phyloP scores from a whole-genome alignment of 768 basidiomycete species.

The Mrakia frigida region DNA sequence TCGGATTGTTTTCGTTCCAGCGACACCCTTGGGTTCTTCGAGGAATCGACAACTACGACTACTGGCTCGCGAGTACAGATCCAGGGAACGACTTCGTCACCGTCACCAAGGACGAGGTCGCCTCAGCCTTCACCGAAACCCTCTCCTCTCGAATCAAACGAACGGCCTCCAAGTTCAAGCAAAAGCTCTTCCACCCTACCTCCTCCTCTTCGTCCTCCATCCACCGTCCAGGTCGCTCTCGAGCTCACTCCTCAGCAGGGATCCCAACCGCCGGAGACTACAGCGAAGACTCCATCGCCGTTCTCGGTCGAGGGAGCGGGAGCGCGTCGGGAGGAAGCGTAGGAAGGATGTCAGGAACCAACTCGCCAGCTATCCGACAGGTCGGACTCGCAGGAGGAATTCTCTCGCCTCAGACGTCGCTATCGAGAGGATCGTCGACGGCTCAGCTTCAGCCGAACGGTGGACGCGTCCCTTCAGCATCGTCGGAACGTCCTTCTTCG shows the following conservation, averaged over 20 bases:
- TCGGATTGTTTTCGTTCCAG: slow-evolving; percentile 29
- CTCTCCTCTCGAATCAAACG: slow-evolving; percentile 40
- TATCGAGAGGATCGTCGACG: background rate
- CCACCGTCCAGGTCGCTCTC: background rate
- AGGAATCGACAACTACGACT: slow-evolving; percentile 60
- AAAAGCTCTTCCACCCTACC: slow-evolving; percentile 26
- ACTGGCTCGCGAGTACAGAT: slow-evolving; percentile 66
- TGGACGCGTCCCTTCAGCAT: background rate
- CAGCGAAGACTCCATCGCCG: background rate
- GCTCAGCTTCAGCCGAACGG: background rate
- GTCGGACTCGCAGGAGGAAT: background rate
- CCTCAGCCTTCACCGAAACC: slow-evolving; percentile 50
- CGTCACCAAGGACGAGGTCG: slow-evolving; percentile 72
- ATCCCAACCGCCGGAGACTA: background rate
- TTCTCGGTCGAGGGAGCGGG: background rate
- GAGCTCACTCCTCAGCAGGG: background rate
- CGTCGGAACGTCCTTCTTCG: background rate
- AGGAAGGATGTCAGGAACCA: background rate
- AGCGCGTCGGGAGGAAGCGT: background rate
- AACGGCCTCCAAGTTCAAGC: slow-evolving; percentile 39
- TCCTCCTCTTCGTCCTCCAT: slow-evolving; percentile 16
- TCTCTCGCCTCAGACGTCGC: background rate
- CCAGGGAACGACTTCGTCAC: slow-evolving; percentile 53
- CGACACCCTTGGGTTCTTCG: slow-evolving; percentile 58
- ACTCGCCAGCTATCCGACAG: background rate